A percentile compares a stretch with the other conserved stretches of the same genome.
These are phyloP conservation scores for Xylaria sp. DNA, from an alignment of 2,329 filamentous ascomycete genomes.

Conservation along the genomic window DNA sequence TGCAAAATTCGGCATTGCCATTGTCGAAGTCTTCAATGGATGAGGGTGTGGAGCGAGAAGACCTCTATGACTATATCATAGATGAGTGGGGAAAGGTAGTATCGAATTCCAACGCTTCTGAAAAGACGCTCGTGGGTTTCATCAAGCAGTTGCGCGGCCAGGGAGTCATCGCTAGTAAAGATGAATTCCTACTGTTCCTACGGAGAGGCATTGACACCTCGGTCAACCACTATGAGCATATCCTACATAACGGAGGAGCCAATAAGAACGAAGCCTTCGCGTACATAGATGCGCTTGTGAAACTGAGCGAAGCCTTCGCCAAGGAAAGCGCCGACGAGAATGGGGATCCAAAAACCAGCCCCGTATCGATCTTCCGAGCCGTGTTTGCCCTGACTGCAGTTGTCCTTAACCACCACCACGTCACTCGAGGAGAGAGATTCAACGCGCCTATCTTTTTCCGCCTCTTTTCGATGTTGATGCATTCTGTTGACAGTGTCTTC, in stretches of 20 bases:
- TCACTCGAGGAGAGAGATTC: conserved; percentile 82
- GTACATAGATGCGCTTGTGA: conserved; percentile 82
- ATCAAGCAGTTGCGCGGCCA: conserved; percentile 83
- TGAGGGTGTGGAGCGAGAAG: conserved; percentile 69
- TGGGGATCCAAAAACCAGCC: conserved; percentile 68
- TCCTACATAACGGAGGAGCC: conserved; percentile 67
- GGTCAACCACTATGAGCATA: conserved; percentile 80
- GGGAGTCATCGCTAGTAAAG: conserved; percentile 76
- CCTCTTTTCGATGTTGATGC: conserved; percentile 84
- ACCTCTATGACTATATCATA: conserved; percentile 94
- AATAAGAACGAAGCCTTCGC: conserved; percentile 67
- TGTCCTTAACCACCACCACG: conserved; percentile 86
- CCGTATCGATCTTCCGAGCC: conserved; percentile 79
- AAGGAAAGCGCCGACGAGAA: conserved; percentile 74
- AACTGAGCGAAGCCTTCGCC: conserved; percentile 80
- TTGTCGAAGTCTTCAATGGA: conserved; percentile 59
- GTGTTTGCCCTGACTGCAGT: conserved; percentile 82
- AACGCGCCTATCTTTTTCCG: conserved; percentile 93
- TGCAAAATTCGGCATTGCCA: conserved; percentile 55
- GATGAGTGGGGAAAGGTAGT: conserved; percentile 92
- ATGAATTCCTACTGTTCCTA: conserved; percentile 83
- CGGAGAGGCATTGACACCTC: conserved; percentile 84
- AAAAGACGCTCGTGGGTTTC: conserved; percentile 79
- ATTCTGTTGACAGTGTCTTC: conserved; percentile 72
- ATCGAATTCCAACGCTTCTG: conserved; percentile 79